phyloP scores from a whole-genome alignment of 129 eudicot species.

The Gnaphalium uliginosum region DNA sequence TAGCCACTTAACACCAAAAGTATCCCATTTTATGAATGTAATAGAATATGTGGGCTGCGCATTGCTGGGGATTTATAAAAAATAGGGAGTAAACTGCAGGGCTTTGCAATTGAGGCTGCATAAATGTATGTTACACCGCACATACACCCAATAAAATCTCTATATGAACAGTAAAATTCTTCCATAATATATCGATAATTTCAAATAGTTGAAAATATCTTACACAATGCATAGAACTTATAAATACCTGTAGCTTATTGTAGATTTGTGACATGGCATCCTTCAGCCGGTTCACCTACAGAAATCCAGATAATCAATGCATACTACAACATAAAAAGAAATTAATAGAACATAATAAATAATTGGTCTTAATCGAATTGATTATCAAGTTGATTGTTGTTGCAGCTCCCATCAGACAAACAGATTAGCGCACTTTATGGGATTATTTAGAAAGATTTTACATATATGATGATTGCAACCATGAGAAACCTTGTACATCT shows the following conservation, averaged over 20 bases:
- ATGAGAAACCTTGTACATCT: neutral
- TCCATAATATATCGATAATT: neutral
- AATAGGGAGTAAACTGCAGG: too few species aligned
- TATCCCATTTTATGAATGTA: neutral
- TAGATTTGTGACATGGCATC: slow-evolving; percentile 89
- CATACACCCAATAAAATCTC: too few species aligned
- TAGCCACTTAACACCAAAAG: neutral
- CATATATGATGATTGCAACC: neutral
- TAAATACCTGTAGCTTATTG: slow-evolving; percentile 82
- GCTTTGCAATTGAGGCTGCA: too few species aligned
- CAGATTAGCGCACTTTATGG: neutral
- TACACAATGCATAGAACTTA: neutral
- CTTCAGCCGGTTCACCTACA: slow-evolving; percentile 68
- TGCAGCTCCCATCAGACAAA: slow-evolving; percentile 4
- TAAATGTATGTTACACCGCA: too few species aligned
- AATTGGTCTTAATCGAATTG: neutral
- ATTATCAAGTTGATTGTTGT: slow-evolving; percentile 1
- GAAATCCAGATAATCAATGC: slow-evolving; percentile 4
- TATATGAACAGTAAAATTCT: too few species aligned
- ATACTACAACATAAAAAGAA: neutral
- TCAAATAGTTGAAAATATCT: neutral
- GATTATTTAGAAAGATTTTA: neutral
- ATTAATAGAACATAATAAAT: neutral
- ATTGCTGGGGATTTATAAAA: too few species aligned
- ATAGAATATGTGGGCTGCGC: too few species aligned